Conservation (phyloP, 139 green algal species). For the Medakamo hakoo region DNA sequence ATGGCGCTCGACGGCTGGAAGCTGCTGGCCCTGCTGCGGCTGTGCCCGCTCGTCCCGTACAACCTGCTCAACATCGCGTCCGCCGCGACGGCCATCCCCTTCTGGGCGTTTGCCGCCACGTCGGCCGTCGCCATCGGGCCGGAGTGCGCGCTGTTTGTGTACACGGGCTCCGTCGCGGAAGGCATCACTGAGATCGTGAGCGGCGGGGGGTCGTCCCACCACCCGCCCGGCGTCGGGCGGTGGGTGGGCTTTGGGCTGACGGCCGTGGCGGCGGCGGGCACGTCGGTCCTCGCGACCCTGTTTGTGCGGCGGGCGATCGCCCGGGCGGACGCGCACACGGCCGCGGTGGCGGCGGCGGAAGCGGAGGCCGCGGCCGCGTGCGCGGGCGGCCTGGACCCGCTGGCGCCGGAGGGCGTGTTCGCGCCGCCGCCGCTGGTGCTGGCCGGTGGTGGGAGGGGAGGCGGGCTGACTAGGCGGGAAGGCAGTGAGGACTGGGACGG, state of each 20-base stretch:
- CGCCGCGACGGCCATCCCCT: conserved; percentile 25
- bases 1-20: conserved; percentile 40
- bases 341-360: no score
- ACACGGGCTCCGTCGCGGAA: conserved; percentile 22
- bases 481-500: no score
- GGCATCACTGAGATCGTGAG: conserved; percentile 18
- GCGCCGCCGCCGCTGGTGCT: no score
- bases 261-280: not conserved
- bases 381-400: no score
- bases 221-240: not conserved
- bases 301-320: not conserved
- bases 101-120: conserved; percentile 21
- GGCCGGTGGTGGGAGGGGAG: no score
- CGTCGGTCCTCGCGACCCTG: not conserved
- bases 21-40: conserved; percentile 36
- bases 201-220: conserved; percentile 1
- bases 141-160: conserved; percentile 22
- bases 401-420: no score
- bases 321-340: no score
- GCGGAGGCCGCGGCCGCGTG: no score
- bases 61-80: conserved; percentile 48
- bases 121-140: conserved; percentile 22
- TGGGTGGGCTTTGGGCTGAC: not conserved
- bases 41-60: conserved; percentile 36
- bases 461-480: no score